Percentiles rank a stretch among this genome's conserved stretches.
Conservation (phyloP, 2,329 filamentous ascomycete species). For the Coniochaeta hoffmannii region DNA sequence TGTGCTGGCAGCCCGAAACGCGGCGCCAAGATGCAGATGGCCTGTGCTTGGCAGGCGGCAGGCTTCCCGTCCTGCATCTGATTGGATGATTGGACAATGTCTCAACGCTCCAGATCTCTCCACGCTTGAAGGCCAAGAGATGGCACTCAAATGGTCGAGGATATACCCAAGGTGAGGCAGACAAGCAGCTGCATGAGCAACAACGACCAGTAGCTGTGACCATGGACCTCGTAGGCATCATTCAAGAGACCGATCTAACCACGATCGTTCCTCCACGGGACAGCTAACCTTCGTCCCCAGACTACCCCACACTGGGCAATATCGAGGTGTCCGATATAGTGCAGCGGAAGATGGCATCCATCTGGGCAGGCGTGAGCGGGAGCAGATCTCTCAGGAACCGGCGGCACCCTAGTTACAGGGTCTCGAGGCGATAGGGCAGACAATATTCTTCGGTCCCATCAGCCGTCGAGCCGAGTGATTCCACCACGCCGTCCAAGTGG, state of each 20-base stretch:
- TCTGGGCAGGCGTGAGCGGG: neutral
- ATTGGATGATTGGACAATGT: neutral
- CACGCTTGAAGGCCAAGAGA: too few species aligned
- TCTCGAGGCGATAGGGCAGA: neutral
- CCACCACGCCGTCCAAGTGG: neutral
- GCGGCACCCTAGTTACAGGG: neutral
- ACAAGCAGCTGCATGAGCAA: too few species aligned
- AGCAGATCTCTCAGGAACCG: conserved; percentile 2
- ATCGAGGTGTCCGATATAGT: conserved; percentile 1
- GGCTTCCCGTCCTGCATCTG: neutral
- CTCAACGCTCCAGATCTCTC: too few species aligned
- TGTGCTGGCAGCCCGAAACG: neutral
- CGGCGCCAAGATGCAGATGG: neutral
- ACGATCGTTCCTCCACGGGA: neutral
- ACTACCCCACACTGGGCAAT: neutral
- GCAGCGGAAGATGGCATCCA: neutral
- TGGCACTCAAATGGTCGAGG: too few species aligned
- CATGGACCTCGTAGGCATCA: too few species aligned
- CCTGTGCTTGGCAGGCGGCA: neutral
- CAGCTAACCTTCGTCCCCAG: too few species aligned
- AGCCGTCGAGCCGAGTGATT: neutral
- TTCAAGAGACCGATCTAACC: neutral
- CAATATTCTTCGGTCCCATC: neutral
- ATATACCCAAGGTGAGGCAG: too few species aligned
- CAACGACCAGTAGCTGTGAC: too few species aligned